Conservation (phyloP, 768 basidiomycete genomes). For the Suillus placidus region DNA sequence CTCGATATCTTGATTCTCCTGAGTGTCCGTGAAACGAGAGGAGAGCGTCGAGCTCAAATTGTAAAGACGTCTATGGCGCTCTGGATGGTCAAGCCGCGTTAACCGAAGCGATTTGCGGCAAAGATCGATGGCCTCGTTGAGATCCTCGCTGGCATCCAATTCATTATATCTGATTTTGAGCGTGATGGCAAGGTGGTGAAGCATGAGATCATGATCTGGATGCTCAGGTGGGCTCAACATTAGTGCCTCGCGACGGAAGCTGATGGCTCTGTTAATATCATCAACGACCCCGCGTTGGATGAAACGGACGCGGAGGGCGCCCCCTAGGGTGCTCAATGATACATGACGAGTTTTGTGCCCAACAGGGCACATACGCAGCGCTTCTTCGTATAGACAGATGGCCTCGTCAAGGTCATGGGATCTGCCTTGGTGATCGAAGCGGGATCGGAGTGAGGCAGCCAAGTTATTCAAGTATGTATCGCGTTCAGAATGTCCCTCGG, state of each 20-base stretch:
- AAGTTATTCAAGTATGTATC: neutral
- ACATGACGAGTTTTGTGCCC: neutral
- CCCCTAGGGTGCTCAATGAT: neutral
- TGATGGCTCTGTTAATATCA: neutral
- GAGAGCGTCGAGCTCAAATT: neutral
- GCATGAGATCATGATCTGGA: neutral
- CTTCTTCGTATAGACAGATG: neutral
- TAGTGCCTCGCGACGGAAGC: neutral
- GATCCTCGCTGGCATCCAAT: neutral
- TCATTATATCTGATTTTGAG: neutral
- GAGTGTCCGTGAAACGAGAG: neutral
- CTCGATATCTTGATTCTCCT: neutral
- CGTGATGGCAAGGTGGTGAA: neutral
- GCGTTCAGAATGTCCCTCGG: neutral
- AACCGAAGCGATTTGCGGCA: neutral
- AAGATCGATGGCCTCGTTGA: neutral
- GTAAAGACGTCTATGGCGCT: accelerated
- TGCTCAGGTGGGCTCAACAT: neutral
- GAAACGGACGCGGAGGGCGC: neutral
- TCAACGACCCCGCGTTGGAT: neutral
- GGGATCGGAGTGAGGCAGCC: neutral
- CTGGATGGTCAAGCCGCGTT: neutral
- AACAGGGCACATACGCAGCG: neutral
- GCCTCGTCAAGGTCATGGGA: neutral
- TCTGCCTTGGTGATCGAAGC: neutral